Base-by-base conservation (phyloP, 2,329 filamentous ascomycete species). In the Penicillium occitanis region DNA sequence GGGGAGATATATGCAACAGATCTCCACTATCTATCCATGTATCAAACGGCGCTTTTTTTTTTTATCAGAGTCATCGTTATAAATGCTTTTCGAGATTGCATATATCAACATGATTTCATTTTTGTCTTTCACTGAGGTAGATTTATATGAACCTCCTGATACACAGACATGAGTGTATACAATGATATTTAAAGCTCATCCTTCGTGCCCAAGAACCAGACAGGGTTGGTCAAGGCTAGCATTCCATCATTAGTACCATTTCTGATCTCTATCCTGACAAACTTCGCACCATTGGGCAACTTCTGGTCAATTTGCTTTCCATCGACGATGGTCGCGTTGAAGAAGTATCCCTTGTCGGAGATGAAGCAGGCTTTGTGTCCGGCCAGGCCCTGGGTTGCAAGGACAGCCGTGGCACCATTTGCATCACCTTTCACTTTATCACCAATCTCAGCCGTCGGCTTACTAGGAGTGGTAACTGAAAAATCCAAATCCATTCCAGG, bases 401-500 rank as follows among this genome's bases (percentile, higher is more conserved):
- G 44, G n/a, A 48, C n/a, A 3, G 19, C 44, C 1, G n/a, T 22
- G 19, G 44, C 44, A 13, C 44, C 44, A 10, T 48, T 22, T 22
- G 44, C n/a, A 1, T 22, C 19, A 48, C 44, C 44, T 48, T 25
- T 48, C 8, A 48, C n/a, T 19, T 48, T 22, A 22, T 48, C 44
- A 10, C 44, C 44, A 48, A 48, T 48, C n/a, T 22, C 44, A 10
- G 44, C n/a, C 0, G n/a, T 48, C 10, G 19, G n/a, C 19, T 22
- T 48, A 1, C 42, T 46, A 46, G 42, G 42, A 8, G 19, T 6
- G 7, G 42, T n/a, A 46, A n/a, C 42, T 1, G 42, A 46, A 10
- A 44, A 46, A 10, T 46, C n/a, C 37, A 71, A 44, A 8, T 70
- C 66, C 65, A 69, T 67, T 6, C 66, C 64, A 17, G 70, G 67